Conservation (phyloP, 2,329 filamentous ascomycete genomes). For the Diaporthe caulivora region DNA sequence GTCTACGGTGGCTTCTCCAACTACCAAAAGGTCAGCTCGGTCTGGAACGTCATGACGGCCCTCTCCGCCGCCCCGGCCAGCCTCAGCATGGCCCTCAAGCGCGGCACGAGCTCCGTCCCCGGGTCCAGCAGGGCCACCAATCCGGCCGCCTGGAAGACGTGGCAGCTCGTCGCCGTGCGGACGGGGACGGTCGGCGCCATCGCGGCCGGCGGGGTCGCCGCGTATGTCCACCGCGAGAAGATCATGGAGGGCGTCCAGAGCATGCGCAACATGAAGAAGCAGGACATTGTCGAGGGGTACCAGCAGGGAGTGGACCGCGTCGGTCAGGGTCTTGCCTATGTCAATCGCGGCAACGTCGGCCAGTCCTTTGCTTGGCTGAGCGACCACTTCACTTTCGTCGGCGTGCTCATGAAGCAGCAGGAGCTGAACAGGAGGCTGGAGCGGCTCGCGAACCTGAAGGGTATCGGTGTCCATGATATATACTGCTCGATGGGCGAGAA, state of each 20-base stretch:
- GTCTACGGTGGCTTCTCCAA: constrained; percentile 72
- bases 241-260: constrained; percentile 65
- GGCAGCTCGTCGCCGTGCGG: constrained; percentile 78
- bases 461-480: constrained; percentile 79
- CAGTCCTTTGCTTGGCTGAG: constrained; percentile 83
- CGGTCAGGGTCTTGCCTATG: constrained; percentile 67
- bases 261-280: constrained; percentile 61
- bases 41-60: constrained; percentile 70
- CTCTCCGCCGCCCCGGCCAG: constrained; percentile 62
- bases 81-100: constrained; percentile 54
- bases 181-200: constrained; percentile 87
- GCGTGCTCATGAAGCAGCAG: constrained; percentile 79
- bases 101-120: constrained; percentile 41
- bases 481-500: constrained; percentile 83
- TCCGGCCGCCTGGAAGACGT: constrained; percentile 62
- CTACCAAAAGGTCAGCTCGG: constrained; percentile 67
- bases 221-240: constrained; percentile 81
- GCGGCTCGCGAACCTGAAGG: constrained; percentile 69
- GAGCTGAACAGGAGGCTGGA: constrained; percentile 78
- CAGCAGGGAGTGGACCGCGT: constrained; percentile 62
- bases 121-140: constrained; percentile 44
- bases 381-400: constrained; percentile 88
- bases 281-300: constrained; percentile 62
- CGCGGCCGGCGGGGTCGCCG: constrained; percentile 82
- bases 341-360: constrained; percentile 70